A percentile compares a stretch with the other conserved stretches of the same genome.
phyloP scores from a whole-genome alignment of 306 rosid genomes.

The Rosa lucieae region DNA sequence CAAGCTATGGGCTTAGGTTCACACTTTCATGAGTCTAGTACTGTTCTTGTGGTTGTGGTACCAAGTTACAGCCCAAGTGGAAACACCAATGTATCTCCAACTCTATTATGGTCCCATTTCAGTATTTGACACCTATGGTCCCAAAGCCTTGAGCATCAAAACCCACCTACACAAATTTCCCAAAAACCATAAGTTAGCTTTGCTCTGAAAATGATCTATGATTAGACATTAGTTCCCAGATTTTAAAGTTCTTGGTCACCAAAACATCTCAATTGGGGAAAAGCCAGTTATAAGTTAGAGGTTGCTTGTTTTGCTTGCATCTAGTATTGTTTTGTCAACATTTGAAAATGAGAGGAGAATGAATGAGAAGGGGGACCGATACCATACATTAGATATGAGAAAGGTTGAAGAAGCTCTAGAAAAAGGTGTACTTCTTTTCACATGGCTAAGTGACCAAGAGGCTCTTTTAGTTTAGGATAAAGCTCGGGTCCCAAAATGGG shows the following conservation, averaged over 20 bases:
- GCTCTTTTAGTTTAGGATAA: background rate
- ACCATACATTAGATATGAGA: slow-evolving; percentile 1
- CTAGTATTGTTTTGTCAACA: slow-evolving; percentile 40
- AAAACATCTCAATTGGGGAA: slow-evolving; percentile 25
- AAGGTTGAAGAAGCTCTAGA: background rate
- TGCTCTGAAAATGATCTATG: slow-evolving; percentile 17
- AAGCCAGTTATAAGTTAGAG: slow-evolving; percentile 26
- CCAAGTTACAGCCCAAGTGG: background rate
- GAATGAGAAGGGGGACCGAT: slow-evolving; percentile 18
- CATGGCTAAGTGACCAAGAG: background rate
- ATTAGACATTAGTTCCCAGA: slow-evolving; percentile 3
- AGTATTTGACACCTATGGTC: slow-evolving; percentile 14
- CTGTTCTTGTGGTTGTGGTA: background rate
- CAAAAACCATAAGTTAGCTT: background rate
- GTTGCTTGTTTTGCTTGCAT: slow-evolving; percentile 34
- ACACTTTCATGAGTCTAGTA: background rate
- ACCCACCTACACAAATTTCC: background rate
- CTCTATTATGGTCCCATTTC: background rate
- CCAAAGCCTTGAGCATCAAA: slow-evolving; percentile 5
- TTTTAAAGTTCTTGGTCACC: background rate
- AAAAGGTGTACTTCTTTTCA: background rate
- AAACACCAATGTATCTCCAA: background rate
- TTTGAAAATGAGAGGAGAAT: slow-evolving; percentile 21
- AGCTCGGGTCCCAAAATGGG: background rate
- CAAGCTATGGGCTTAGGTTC: background rate